These are phyloP conservation scores for Aureobasidium sp. DNA, from an alignment of 2,329 filamentous ascomycete genomes.

Conservation along the genomic window DNA sequence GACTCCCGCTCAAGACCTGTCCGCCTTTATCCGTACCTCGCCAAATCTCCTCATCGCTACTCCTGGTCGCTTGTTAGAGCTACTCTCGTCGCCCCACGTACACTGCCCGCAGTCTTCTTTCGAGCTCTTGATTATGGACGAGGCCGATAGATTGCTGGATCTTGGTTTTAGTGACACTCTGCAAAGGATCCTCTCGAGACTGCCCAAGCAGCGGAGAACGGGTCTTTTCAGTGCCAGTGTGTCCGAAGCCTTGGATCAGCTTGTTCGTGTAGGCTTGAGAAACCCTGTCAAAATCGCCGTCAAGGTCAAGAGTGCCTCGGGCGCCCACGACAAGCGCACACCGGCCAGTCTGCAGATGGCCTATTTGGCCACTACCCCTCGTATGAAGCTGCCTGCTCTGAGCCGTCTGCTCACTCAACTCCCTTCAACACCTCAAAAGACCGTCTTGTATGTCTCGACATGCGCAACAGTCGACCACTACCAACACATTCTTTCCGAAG, in stretches of 20 bases:
- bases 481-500: slow-evolving; percentile 62
- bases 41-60: slow-evolving; percentile 88
- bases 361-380: slow-evolving; percentile 66
- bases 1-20: slow-evolving; percentile 75
- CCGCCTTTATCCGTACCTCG: slow-evolving; percentile 70
- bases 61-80: slow-evolving; percentile 78
- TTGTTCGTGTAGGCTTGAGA: slow-evolving; percentile 81
- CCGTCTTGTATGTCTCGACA: slow-evolving; percentile 86
- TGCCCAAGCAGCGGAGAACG: slow-evolving; percentile 89
- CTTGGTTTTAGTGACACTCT: slow-evolving; percentile 89
- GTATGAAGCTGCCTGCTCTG: slow-evolving; percentile 70
- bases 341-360: slow-evolving; percentile 90
- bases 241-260: slow-evolving; percentile 88
- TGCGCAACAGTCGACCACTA: slow-evolving; percentile 96
- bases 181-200: slow-evolving; percentile 68
- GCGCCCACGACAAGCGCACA: slow-evolving; percentile 74
- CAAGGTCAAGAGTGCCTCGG: slow-evolving; percentile 71
- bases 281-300: slow-evolving; percentile 95
- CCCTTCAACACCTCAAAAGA: slow-evolving; percentile 68
- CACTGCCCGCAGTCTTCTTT: slow-evolving; percentile 84
- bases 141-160: slow-evolving; percentile 86
- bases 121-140: slow-evolving; percentile 85
- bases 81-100: slow-evolving; percentile 77
- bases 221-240: slow-evolving; percentile 92
- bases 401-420: slow-evolving; percentile 55